Evolutionary conservation across 2,329 filamentous ascomycete genomes (phyloP).

Genomic region (Ophiostoma fasciatum): DNA sequence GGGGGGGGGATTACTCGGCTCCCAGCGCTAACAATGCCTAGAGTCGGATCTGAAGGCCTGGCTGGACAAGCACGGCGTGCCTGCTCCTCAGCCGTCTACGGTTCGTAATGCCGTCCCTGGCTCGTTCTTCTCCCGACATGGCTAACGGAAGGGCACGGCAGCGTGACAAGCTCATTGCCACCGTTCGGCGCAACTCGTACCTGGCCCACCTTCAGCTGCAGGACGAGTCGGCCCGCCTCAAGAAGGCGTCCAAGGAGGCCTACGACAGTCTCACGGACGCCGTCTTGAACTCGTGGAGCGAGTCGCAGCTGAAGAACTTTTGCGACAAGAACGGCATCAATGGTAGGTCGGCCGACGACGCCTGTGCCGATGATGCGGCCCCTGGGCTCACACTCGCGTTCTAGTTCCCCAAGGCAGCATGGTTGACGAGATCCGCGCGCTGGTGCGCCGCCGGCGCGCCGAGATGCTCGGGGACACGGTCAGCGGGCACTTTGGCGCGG

Average conservation of each 20-base stretch:
- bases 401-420: conserved; percentile 82
- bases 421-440: conserved; percentile 74
- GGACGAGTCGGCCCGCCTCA: conserved; percentile 43
- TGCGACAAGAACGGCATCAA: conserved; percentile 75
- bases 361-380: too few species aligned
- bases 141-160: too few species aligned
- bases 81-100: conserved; percentile 66
- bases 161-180: conserved; percentile 79
- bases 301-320: conserved; percentile 80
- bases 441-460: conserved; percentile 77
- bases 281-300: conserved; percentile 80
- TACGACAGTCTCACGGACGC: conserved; percentile 66
- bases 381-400: too few species aligned
- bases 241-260: conserved; percentile 51
- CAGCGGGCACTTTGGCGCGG: conserved; percentile 48
- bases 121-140: too few species aligned
- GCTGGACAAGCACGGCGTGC: conserved; percentile 78
- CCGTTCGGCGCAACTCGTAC: conserved; percentile 80
- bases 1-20: too few species aligned
- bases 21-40: conserved; percentile 6
- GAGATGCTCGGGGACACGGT: conserved; percentile 53
- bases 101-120: too few species aligned
- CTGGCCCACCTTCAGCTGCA: conserved; percentile 57
- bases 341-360: conserved; percentile 19
- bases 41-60: conserved; percentile 89